These are phyloP conservation scores for Trichoderma simmonsii DNA, from an alignment of 2,329 filamentous ascomycete genomes.

Conservation along the genomic window DNA sequence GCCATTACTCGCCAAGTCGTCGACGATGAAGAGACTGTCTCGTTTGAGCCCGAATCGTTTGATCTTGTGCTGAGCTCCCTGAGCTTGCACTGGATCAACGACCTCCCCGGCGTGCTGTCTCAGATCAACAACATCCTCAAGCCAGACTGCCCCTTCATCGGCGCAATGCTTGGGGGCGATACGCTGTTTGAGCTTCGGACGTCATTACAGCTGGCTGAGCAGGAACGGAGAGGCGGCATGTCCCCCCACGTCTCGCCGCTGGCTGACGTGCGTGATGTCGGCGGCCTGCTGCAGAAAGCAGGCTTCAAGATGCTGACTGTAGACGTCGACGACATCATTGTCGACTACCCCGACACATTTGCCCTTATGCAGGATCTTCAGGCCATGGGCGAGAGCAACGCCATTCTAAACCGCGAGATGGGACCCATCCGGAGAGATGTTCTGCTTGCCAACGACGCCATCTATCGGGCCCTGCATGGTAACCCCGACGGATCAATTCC, in stretches of 20 bases:
- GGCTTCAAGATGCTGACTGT: constrained; percentile 96
- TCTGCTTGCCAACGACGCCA: constrained; percentile 79
- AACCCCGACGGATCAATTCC: constrained; percentile 75
- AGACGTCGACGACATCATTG: constrained; percentile 94
- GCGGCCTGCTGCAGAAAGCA: constrained; percentile 78
- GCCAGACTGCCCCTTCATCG: constrained; percentile 87
- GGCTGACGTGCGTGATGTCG: constrained; percentile 87
- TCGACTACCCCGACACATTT: constrained; percentile 89
- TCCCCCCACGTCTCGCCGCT: constrained; percentile 87
- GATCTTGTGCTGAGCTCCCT: constrained; percentile 87
- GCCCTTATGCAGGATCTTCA: constrained; percentile 91
- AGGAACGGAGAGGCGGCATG: constrained; percentile 87
- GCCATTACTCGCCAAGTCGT: constrained; percentile 72
- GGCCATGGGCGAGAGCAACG: constrained; percentile 94
- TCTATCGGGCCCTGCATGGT: constrained; percentile 84
- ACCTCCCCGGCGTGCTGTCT: constrained; percentile 78
- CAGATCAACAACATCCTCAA: constrained; percentile 87
- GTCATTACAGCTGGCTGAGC: constrained; percentile 86
- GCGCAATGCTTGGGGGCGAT: constrained; percentile 94
- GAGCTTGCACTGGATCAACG: constrained; percentile 96
- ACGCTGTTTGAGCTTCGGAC: constrained; percentile 91
- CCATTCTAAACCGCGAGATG: constrained; percentile 79
- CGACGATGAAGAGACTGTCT: constrained; percentile 69
- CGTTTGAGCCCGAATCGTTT: constrained; percentile 73
- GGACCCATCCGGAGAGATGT: constrained; percentile 77